Evolutionary conservation across 805 yeast genomes (phyloP), one percentile per base, ranked within the genome.

Genomic region (Torulaspora quercuum): DNA sequence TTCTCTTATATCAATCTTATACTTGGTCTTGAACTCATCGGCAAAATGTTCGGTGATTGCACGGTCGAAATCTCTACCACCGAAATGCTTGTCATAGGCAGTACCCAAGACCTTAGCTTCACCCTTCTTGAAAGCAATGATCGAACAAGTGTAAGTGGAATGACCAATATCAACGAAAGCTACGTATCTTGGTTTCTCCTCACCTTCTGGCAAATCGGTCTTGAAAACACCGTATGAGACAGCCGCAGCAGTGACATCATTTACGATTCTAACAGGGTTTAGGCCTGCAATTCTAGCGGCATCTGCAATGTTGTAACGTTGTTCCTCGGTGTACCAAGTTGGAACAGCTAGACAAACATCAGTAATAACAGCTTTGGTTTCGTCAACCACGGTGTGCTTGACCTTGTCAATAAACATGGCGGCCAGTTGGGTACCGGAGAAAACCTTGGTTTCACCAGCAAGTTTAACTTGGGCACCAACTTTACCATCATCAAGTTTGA

Each of bases 181-280:
- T 53, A 92, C 83, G 59, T 76, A 82, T 71, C 83, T 81, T 59
- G 89, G 82, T 65, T 82, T 83, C 56, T 86, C 95, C 33, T 59
- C 64, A 36, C 51, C 59, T 67, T 88, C 97, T 57, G 97, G 96
- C 57, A 92, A 75, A 61, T 90, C 97, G 50, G 84, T 76, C 78
- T 92, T 89, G 82, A 92, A 92, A 44, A 92, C 96, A 74, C 98
- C 98, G 72, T 92, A 94, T 55, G 97, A 94, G 49, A 92, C 95
- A 57, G 97, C 97, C 45, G 98, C 98, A 44, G 98, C 97, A 41
- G 97, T 89, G 50, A 85, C 82, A 65, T 92, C 99, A 67, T 92
- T 92, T 54, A 92, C 95, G 48, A 92, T 80, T 77, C 98, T 85
- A 43, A 92, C 97, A 44, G 98, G 97, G 80, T 92, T 92, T 61